Evolutionary conservation across 306 rosid species (phyloP).

Genomic region (Rosa rugosa): DNA sequence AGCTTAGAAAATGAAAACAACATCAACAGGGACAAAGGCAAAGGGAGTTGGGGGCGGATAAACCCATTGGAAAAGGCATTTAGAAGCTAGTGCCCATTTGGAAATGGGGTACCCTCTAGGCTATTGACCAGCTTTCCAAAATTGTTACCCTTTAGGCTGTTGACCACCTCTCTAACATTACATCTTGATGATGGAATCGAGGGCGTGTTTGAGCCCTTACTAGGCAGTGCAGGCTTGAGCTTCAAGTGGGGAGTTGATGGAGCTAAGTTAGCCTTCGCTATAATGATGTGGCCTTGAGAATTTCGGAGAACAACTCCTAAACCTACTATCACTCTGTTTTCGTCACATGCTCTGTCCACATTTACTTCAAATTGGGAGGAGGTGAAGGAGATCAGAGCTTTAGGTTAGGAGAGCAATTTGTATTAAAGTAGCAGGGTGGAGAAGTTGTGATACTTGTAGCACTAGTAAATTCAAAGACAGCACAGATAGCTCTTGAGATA

Average conservation of each 20-base stretch:
- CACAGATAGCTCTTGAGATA: too few relatives aligned
- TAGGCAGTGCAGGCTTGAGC: neutral
- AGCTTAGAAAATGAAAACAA: neutral
- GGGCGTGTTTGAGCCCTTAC: neutral
- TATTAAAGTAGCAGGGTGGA: neutral
- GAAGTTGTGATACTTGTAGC: too few relatives aligned
- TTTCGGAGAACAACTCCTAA: neutral
- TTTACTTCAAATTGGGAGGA: neutral
- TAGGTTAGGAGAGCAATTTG: neutral
- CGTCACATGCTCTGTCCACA: neutral
- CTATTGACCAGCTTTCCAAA: neutral
- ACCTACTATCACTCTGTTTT: neutral
- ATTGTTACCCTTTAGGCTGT: neutral
- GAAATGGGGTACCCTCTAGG: neutral
- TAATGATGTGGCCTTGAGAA: neutral
- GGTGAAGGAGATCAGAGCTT: neutral
- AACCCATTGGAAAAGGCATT: too few relatives aligned
- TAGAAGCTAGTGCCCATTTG: neutral
- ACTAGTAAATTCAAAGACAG: too few relatives aligned
- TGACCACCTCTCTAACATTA: neutral
- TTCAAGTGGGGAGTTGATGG: neutral
- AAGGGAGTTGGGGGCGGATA: neutral
- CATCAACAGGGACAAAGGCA: neutral
- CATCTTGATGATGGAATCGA: neutral
- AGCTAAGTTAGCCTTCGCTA: neutral